Conservation (phyloP, 768 basidiomycete species). For the Pulveroboletus sp. region DNA sequence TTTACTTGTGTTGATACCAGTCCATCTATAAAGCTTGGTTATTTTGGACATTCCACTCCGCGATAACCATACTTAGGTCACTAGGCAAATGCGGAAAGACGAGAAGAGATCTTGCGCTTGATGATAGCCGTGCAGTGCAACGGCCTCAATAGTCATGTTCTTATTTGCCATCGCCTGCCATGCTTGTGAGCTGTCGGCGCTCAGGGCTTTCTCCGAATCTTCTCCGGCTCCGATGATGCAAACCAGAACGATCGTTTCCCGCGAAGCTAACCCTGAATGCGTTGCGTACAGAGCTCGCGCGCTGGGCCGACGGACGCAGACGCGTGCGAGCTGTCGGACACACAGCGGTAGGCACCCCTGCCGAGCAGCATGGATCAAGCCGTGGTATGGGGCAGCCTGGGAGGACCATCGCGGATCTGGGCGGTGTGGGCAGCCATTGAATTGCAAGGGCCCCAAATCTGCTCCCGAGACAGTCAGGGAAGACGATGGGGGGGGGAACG, state of each 20-base stretch:
- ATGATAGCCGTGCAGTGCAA: conserved; percentile 30
- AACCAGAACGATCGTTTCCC: conserved; percentile 11
- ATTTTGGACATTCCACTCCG: conserved; percentile 20
- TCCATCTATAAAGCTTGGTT: conserved; percentile 24
- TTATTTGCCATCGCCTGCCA: conserved; percentile 25
- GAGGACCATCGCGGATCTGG: conserved; percentile 3
- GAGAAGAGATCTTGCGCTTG: conserved; percentile 25
- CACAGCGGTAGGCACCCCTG: no score
- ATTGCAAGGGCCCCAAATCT: not conserved
- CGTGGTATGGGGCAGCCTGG: no score
- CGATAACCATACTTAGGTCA: conserved; percentile 19
- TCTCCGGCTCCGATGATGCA: conserved; percentile 19
- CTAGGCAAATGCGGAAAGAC: conserved; percentile 17
- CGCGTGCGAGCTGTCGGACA: no score
- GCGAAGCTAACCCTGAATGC: conserved; percentile 22
- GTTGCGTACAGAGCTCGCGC: not conserved
- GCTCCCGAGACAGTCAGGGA: not conserved
- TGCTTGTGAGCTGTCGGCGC: conserved; percentile 28
- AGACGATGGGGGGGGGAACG: not conserved
- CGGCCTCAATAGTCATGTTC: conserved; percentile 23
- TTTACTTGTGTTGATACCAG: conserved; percentile 16
- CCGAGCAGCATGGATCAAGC: no score
- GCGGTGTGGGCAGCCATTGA: not conserved
- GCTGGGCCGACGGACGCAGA: no score
- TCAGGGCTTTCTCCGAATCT: conserved; percentile 21